Evolutionary conservation across 768 basidiomycete genomes (phyloP).

Genomic region (Calocera viscosa): DNA sequence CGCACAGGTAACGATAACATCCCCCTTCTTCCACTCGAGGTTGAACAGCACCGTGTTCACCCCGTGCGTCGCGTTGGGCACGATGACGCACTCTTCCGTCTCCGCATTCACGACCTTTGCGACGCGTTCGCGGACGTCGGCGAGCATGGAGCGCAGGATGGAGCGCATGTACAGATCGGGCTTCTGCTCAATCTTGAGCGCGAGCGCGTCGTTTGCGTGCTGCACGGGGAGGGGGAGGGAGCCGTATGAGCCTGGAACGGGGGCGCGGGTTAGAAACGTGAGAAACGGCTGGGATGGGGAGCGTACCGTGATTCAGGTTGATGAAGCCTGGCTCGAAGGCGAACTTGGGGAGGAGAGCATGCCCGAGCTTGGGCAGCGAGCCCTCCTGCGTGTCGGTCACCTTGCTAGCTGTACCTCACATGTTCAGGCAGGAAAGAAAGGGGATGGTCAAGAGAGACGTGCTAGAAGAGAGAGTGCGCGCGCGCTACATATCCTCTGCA

Average conservation of each 20-base stretch:
- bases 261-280: neutral
- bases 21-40: slow-evolving; percentile 52
- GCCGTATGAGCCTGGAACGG: slow-evolving; percentile 25
- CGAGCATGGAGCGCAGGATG: slow-evolving; percentile 21
- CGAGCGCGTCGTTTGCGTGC: slow-evolving; percentile 21
- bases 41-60: slow-evolving; percentile 57
- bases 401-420: neutral
- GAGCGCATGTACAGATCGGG: slow-evolving; percentile 28
- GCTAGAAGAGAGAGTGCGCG: too few relatives aligned
- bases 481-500: too few relatives aligned
- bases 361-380: slow-evolving; percentile 23
- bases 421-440: neutral
- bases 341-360: slow-evolving; percentile 26
- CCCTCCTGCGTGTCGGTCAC: neutral
- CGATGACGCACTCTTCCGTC: slow-evolving; percentile 28
- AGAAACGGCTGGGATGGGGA: neutral
- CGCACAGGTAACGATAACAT: slow-evolving; percentile 50
- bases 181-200: slow-evolving; percentile 23
- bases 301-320: slow-evolving; percentile 29
- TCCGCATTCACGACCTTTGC: slow-evolving; percentile 26
- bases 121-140: slow-evolving; percentile 20
- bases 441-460: too few relatives aligned
- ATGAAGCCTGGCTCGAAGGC: slow-evolving; percentile 25
- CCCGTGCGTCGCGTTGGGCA: slow-evolving; percentile 51
- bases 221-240: slow-evolving; percentile 25